Evolutionary conservation across 2,329 filamentous ascomycete species (phyloP), one percentile per base, ranked within the genome.

Genomic region (Penicillium brasilianum): DNA sequence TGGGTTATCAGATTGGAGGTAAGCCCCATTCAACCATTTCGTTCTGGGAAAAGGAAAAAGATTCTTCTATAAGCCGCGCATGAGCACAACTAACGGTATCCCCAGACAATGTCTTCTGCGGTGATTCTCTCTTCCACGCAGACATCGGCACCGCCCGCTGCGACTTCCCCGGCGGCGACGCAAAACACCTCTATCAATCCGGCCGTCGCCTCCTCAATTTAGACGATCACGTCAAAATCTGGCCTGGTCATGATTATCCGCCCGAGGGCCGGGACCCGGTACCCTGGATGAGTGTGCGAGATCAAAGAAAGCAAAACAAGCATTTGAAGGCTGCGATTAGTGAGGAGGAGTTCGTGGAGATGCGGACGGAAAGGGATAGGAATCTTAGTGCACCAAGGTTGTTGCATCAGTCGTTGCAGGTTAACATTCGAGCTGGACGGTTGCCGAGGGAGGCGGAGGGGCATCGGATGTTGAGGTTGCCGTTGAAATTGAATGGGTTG

Each of bases 1-100:
- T 89, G 10, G 87, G 87, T 0, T 89, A 89, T 64, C 75, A 76
- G 39, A 83, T 89, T 58, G 85, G 84, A 69, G 71, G 73, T 72
- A 66, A 55, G 64, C 18, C 20, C n/a, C n/a, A n/a, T n/a, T n/a
- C n/a, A n/a, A n/a, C n/a, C n/a, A n/a, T n/a, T n/a, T n/a, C n/a
- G n/a, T n/a, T n/a, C n/a, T n/a, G n/a, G n/a, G n/a, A n/a, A n/a
- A n/a, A n/a, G n/a, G n/a, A n/a, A n/a, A n/a, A n/a, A n/a, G n/a
- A n/a, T n/a, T n/a, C n/a, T 28, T 28, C 25, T 28, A 28, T 6
- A 28, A 28, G 6, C 25, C 6, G 6, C 25, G 25, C 25, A 28
- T 28, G 25, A 28, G 25, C 25, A 28, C 25, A 28, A 56, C 51
- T 61, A 39, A 66, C 22, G 32, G 53, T 37, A 18, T 22, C 6